Conservation (phyloP, 1,139 yeast genomes). For the Neolecta irregularis region DNA sequence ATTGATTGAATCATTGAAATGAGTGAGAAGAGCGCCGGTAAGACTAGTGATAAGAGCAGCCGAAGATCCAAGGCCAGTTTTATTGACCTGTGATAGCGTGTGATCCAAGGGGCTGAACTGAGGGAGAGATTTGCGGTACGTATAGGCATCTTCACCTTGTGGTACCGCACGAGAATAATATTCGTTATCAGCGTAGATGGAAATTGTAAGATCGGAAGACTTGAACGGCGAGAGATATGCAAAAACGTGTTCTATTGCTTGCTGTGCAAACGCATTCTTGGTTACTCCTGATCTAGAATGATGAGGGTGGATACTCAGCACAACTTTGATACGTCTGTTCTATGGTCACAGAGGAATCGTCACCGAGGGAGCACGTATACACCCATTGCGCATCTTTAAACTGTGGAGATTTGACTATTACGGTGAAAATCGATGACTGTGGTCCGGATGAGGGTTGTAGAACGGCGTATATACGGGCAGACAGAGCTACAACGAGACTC, state of each 20-base stretch:
- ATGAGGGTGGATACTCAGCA: too few species aligned
- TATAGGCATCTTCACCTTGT: too few species aligned
- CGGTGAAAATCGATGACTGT: slow-evolving; percentile 24
- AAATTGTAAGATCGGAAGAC: slow-evolving; percentile 32
- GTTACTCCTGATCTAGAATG: slow-evolving; percentile 7
- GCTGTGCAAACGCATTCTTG: slow-evolving; percentile 61
- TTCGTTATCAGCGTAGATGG: slow-evolving; percentile 71
- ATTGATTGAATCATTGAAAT: slow-evolving; percentile 25
- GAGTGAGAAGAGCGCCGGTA: slow-evolving; percentile 47
- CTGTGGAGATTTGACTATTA: slow-evolving; percentile 74
- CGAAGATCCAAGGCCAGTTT: slow-evolving; percentile 91
- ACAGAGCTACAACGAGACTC: slow-evolving; percentile 74
- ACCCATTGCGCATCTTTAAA: slow-evolving; percentile 57
- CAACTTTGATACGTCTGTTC: too few species aligned
- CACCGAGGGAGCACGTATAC: too few species aligned
- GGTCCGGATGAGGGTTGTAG: slow-evolving; percentile 7
- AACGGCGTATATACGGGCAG: slow-evolving; percentile 78
- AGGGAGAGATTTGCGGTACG: slow-evolving; percentile 25
- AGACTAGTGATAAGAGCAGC: slow-evolving; percentile 83
- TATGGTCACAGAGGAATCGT: too few species aligned
- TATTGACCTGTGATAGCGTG: slow-evolving; percentile 59
- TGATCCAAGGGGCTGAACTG: slow-evolving; percentile 44
- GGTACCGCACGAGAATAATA: slow-evolving; percentile 65
- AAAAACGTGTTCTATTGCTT: slow-evolving; percentile 42
- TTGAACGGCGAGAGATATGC: slow-evolving; percentile 27